phyloP scores from a whole-genome alignment of 2,329 filamentous ascomycete genomes.

The Pseudogymnoascus sp. region DNA sequence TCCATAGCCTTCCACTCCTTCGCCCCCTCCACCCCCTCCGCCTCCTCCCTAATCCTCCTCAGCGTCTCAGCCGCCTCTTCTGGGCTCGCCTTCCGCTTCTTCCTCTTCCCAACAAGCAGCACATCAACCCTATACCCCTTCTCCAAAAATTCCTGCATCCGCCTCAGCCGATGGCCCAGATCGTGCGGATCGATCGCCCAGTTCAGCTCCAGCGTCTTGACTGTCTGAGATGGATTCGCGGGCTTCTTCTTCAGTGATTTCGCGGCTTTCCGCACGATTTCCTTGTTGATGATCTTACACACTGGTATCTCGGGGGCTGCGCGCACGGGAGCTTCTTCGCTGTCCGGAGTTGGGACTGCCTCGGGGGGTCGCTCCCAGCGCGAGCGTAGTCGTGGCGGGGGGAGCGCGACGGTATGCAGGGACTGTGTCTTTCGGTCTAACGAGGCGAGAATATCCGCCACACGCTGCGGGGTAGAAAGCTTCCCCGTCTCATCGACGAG shows the following conservation, averaged over 20 bases:
- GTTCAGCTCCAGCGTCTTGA: constrained; percentile 80
- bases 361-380: background rate
- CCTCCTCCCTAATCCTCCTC: constrained; percentile 36
- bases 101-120: constrained; percentile 59
- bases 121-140: constrained; percentile 74
- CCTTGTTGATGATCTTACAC: constrained; percentile 63
- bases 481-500: constrained; percentile 33
- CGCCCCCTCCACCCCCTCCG: constrained; percentile 30
- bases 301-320: constrained; percentile 46
- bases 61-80: constrained; percentile 58
- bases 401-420: constrained; percentile 41
- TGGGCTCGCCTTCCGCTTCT: constrained; percentile 49
- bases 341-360: background rate
- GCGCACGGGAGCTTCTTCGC: constrained; percentile 28
- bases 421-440: constrained; percentile 44
- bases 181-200: constrained; percentile 79
- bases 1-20: constrained; percentile 40
- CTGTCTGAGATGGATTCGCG: constrained; percentile 33
- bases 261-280: constrained; percentile 40
- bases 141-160: constrained; percentile 59
- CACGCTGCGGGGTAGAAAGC: constrained; percentile 29
- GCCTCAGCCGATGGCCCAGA: constrained; percentile 61
- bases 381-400: constrained; percentile 20
- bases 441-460: constrained; percentile 33
- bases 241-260: constrained; percentile 39